Percentiles rank a stretch among this genome's conserved stretches.
phyloP scores from a whole-genome alignment of 768 basidiomycete species.

The Clathrus columnatus region DNA sequence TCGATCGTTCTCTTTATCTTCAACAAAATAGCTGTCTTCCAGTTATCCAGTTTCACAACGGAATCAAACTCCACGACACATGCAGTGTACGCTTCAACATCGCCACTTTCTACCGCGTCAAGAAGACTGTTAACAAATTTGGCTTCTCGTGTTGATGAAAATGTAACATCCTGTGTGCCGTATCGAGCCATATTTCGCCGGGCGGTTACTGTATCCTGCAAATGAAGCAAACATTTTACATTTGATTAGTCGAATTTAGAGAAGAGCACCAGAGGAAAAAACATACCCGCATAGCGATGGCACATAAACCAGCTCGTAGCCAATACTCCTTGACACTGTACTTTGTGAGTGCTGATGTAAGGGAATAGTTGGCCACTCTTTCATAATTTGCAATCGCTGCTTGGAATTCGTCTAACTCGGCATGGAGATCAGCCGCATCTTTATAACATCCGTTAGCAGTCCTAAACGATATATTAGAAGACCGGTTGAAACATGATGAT shows the following conservation, averaged over 20 bases:
- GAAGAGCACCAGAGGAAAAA: not conserved
- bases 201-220: slow-evolving; percentile 79
- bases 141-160: slow-evolving; percentile 82
- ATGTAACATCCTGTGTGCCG: slow-evolving; percentile 73
- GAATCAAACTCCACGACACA: slow-evolving; percentile 92
- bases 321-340: slow-evolving; percentile 99
- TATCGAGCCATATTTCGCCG: slow-evolving; percentile 74
- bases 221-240: not conserved
- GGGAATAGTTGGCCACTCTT: slow-evolving; percentile 77
- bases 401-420: slow-evolving; percentile 76
- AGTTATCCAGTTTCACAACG: slow-evolving; percentile 86
- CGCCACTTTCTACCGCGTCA: slow-evolving; percentile 67
- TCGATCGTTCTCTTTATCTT: slow-evolving; percentile 81
- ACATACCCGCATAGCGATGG: slow-evolving; percentile 76
- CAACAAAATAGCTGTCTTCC: slow-evolving; percentile 88
- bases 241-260: not conserved
- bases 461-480: slow-evolving; percentile 33
- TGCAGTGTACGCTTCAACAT: slow-evolving; percentile 65
- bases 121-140: slow-evolving; percentile 75
- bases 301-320: slow-evolving; percentile 80
- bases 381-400: slow-evolving; percentile 85
- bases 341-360: slow-evolving; percentile 80
- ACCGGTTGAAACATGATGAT: not conserved
- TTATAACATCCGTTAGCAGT: slow-evolving; percentile 95
- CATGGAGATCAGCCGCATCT: slow-evolving; percentile 92